A percentile compares a stretch with the other conserved stretches of the same genome.
phyloP scores from a whole-genome alignment of 2,329 filamentous ascomycete species.

The Colletotrichum falcatum region DNA sequence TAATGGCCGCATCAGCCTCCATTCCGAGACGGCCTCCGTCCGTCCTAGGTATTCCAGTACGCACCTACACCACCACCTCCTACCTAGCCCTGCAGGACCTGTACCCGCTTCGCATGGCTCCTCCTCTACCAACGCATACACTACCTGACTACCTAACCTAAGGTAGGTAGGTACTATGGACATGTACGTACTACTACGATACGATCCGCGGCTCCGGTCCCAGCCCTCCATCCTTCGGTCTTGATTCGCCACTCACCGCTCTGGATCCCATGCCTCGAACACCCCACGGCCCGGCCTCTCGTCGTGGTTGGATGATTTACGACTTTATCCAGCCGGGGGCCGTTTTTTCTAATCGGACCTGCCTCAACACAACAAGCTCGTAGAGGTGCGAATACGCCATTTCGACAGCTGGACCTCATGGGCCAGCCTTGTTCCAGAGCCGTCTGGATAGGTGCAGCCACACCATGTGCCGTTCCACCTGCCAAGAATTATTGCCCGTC shows the following conservation, averaged over 20 bases:
- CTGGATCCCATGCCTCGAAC: slow-evolving; percentile 11
- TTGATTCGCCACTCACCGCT: slow-evolving; percentile 45
- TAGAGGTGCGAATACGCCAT: slow-evolving; percentile 17
- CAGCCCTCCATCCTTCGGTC: slow-evolving; percentile 17
- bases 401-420: slow-evolving; percentile 5
- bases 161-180: no score
- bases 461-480: slow-evolving; percentile 33
- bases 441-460: slow-evolving; percentile 38
- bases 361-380: slow-evolving; percentile 32
- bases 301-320: slow-evolving; percentile 58
- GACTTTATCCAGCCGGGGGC: slow-evolving; percentile 41
- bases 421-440: slow-evolving; percentile 26
- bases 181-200: no score
- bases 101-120: slow-evolving; percentile 8
- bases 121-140: slow-evolving; percentile 21
- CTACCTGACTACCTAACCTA: no score
- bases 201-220: slow-evolving; percentile 19
- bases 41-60: background rate
- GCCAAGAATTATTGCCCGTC: slow-evolving; percentile 42
- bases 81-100: background rate
- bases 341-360: slow-evolving; percentile 26
- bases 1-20: background rate
- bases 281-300: slow-evolving; percentile 20
- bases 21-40: background rate
- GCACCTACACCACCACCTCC: no score